Conservation (phyloP, 768 basidiomycete genomes). For the Flagelloscypha sp. region DNA sequence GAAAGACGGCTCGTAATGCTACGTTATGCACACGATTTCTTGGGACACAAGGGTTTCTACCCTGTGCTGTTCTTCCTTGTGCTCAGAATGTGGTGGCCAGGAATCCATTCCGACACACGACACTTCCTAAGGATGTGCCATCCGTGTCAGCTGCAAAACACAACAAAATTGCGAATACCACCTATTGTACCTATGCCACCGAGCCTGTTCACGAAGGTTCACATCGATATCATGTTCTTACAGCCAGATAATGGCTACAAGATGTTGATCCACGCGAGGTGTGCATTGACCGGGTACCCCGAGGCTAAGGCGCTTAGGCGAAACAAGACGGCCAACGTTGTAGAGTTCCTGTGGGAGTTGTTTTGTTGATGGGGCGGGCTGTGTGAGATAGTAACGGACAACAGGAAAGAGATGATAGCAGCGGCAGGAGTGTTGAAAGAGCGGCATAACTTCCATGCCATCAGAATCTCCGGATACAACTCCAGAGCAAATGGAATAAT, state of each 20-base stretch:
- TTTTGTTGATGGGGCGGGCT: conserved; percentile 10
- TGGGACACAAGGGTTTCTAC: conserved; percentile 24
- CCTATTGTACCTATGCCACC: conserved; percentile 17
- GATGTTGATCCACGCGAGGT: conserved; percentile 29
- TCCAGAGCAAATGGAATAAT: conserved; percentile 28
- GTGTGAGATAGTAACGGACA: conserved; percentile 13
- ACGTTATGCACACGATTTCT: conserved; percentile 16
- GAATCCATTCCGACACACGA: conserved; percentile 14
- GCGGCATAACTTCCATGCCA: conserved; percentile 10
- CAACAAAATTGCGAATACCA: conserved; percentile 14
- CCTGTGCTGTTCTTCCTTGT: conserved; percentile 11
- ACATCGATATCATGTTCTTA: conserved; percentile 35
- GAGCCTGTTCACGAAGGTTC: conserved; percentile 24
- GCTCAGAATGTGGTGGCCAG: conserved; percentile 25
- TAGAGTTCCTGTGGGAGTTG: too few species aligned
- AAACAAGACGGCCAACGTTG: too few species aligned
- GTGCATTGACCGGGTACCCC: conserved; percentile 23
- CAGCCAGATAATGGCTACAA: conserved; percentile 22
- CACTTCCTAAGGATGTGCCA: conserved; percentile 22
- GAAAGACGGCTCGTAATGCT: conserved; percentile 11
- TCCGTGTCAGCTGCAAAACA: conserved; percentile 19
- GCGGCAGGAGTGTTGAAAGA: conserved; percentile 6
- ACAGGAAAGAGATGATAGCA: conserved; percentile 8
- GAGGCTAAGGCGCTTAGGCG: conserved; percentile 22
- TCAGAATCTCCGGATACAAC: conserved; percentile 33